These are phyloP conservation scores for Secale cereale DNA, from an alignment of 176 grass and related monocot genomes.

Conservation along the genomic window DNA sequence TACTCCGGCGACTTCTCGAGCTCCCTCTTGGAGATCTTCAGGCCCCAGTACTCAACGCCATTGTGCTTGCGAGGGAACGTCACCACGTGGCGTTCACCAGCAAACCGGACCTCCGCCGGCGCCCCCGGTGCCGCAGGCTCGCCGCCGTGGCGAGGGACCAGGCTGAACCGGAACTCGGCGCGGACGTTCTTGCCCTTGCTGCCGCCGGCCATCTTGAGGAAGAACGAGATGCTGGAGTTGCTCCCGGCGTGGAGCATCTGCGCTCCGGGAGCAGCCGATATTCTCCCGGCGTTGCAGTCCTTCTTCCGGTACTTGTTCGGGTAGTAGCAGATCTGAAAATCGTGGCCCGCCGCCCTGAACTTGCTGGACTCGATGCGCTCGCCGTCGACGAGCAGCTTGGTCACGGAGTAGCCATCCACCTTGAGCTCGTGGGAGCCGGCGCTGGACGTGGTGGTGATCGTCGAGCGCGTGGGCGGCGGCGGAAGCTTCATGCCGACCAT, in stretches of 20 bases:
- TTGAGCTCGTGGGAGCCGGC: background rate
- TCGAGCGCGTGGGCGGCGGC: background rate
- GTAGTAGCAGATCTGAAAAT: background rate
- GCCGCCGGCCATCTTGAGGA: background rate
- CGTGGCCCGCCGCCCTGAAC: background rate
- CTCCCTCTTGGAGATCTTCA: background rate
- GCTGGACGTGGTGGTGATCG: background rate
- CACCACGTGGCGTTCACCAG: background rate
- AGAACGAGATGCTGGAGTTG: background rate
- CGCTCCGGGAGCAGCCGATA: background rate
- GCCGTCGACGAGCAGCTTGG: background rate
- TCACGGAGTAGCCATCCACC: background rate
- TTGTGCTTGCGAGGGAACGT: background rate
- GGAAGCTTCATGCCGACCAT: background rate
- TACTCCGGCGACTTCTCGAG: constrained; percentile 3
- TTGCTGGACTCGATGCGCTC: background rate
- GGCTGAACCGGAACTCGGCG: background rate
- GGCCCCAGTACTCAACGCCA: background rate
- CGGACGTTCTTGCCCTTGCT: background rate
- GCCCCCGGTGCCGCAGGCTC: background rate
- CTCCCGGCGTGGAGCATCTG: background rate
- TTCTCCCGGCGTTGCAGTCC: background rate
- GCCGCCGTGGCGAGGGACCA: background rate
- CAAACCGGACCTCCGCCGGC: background rate
- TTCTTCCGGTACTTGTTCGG: background rate